Base-by-base conservation (phyloP, 768 basidiomycete genomes). In the Boletus bicolor region DNA sequence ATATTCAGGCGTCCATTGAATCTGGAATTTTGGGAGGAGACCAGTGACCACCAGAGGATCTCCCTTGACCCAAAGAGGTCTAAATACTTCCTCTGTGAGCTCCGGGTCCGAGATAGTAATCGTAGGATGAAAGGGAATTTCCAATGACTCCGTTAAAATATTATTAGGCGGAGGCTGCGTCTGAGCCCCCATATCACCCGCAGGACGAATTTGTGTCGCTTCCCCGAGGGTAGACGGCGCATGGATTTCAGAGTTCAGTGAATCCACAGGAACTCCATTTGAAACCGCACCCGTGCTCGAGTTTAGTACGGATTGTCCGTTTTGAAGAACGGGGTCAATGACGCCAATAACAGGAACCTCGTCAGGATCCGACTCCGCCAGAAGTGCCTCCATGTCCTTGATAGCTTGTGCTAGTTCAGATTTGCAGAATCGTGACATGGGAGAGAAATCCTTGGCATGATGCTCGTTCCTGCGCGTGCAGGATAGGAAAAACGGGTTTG, bases 1-100 rank as follows among this genome's bases (percentile, higher is more conserved):
- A 64, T 86, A 89, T 53, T 87, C 81, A 0, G 95, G 95, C 5
- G 81, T 85, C 95, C 95, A 98, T 54, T 78, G 67, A 57, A 87
- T 70, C 61, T 79, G 75, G 70, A 93, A 87, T 59, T 84, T 81
- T 14, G 76, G 64, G 46, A 82, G 71, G 19, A 91, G 71, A 30
- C 79, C 82, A 30, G 84, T 87, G 45, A 97, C 87, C 32, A 96
- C 81, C 9, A 98, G 67, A 2, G 94, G 91, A 36, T 86, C 76
- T 28, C 93, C 93, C 42, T 72, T 72, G 9, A 69, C 67, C 95
- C 95, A 98, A 8, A 91, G 71, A 7, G 72, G 67, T 47, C 81
- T 80, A 73, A 95, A 93, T 15, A 78, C 64, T 7, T 78, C 75
- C 24, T 84, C 81, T 5, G 81, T 79, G 24, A 91, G 76, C 19